Conservation (phyloP, 371 early-diverging fungal species). For the Zychaea mexicana region DNA sequence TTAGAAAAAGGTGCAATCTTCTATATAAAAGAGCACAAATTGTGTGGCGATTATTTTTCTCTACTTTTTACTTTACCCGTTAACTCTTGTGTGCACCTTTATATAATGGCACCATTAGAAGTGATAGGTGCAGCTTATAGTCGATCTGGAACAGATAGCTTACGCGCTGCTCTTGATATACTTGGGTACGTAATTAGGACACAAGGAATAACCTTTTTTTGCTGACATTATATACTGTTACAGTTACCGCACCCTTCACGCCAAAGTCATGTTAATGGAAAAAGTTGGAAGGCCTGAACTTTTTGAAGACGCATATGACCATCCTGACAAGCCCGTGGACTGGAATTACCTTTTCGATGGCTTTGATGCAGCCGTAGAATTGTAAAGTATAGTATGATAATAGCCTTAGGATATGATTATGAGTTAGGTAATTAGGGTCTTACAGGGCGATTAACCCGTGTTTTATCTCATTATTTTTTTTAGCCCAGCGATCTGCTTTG, state of each 20-base stretch:
- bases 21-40: too few relatives aligned
- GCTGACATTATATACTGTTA: too few relatives aligned
- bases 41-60: too few relatives aligned
- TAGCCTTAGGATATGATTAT: too few relatives aligned
- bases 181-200: conserved; percentile 28
- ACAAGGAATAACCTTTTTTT: not conserved
- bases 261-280: not conserved
- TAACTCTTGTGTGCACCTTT: too few relatives aligned
- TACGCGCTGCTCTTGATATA: conserved; percentile 27
- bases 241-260: conserved; percentile 23
- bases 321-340: conserved; percentile 22
- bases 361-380: conserved; percentile 18
- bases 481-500: conserved; percentile 29
- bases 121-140: conserved; percentile 36
- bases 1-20: too few relatives aligned
- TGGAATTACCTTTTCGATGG: conserved; percentile 34
- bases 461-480: too few relatives aligned
- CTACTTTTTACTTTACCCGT: too few relatives aligned
- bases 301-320: conserved; percentile 24
- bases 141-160: conserved; percentile 33
- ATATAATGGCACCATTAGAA: conserved; percentile 23
- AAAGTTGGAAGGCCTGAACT: conserved; percentile 5
- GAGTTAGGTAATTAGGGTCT: too few relatives aligned
- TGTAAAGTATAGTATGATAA: too few relatives aligned
- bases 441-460: too few relatives aligned